Evolutionary conservation across 495 filamentous ascomycete genomes (phyloP).

Genomic region (Filosporella fistucella): DNA sequence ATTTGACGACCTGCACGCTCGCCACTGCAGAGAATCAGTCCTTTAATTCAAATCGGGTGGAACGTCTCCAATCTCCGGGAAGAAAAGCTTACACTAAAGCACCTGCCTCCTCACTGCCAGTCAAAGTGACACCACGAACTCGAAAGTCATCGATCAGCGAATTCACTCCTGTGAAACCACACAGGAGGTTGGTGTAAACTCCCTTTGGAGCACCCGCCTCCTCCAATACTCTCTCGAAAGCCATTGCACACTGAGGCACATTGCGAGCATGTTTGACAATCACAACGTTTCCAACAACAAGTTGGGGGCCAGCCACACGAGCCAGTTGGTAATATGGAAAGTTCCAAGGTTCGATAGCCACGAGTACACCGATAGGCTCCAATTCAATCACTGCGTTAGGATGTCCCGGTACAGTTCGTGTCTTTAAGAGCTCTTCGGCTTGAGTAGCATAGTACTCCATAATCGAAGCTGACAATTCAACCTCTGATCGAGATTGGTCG

Average conservation of each 20-base stretch:
- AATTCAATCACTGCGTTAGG: not conserved
- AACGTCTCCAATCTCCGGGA: no score
- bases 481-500: not conserved
- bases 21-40: constrained; percentile 21
- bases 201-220: constrained; percentile 72
- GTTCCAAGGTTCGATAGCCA: constrained; percentile 7
- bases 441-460: constrained; percentile 1
- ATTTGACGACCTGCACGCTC: constrained; percentile 53
- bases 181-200: constrained; percentile 75
- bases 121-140: constrained; percentile 62
- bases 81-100: constrained; percentile 35
- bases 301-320: constrained; percentile 11
- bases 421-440: not conserved
- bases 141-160: constrained; percentile 45
- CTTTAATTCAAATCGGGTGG: no score
- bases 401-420: not conserved
- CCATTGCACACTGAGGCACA: constrained; percentile 81
- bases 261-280: constrained; percentile 90
- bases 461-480: not conserved
- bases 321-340: constrained; percentile 6
- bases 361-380: constrained; percentile 1
- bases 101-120: constrained; percentile 54
- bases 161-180: constrained; percentile 51
- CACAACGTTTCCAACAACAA: constrained; percentile 79
- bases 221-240: constrained; percentile 63